A percentile compares a stretch with the other conserved stretches of the same genome.
These are phyloP conservation scores for Debaryomyces maramus DNA, from an alignment of 805 yeast species.

Conservation along the genomic window DNA sequence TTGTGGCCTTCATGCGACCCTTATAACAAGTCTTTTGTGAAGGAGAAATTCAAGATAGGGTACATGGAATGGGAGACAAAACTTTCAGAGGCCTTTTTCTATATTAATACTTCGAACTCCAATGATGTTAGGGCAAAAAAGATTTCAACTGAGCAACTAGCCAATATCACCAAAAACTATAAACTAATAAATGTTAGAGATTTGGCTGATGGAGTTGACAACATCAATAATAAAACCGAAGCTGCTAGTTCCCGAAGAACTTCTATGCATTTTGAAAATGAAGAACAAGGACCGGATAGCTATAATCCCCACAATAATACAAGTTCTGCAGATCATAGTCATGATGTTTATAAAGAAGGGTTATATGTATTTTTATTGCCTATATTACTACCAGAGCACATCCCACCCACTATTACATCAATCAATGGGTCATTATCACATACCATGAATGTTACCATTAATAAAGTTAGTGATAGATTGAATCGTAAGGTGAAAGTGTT, in stretches of 20 bases:
- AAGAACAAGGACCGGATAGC: neutral
- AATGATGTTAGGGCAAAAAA: conserved; percentile 44
- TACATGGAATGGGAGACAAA: conserved; percentile 46
- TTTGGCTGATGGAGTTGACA: conserved; percentile 18
- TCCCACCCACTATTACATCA: conserved; percentile 61
- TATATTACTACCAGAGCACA: conserved; percentile 55
- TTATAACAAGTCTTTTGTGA: conserved; percentile 41
- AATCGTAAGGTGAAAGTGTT: conserved; percentile 35
- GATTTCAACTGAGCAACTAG: conserved; percentile 45
- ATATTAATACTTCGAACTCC: conserved; percentile 38
- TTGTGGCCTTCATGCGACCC: conserved; percentile 59
- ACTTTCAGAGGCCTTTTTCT: conserved; percentile 46
- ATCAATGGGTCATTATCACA: conserved; percentile 52
- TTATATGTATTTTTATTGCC: conserved; percentile 70
- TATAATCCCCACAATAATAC: neutral
- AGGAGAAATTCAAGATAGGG: conserved; percentile 52
- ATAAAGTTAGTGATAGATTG: conserved; percentile 34
- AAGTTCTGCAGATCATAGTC: neutral
- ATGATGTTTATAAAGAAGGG: conserved; percentile 53
- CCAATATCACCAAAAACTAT: conserved; percentile 37
- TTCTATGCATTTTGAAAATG: conserved; percentile 9
- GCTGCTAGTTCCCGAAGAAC: conserved; percentile 16
- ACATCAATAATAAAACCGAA: conserved; percentile 12
- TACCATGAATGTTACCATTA: conserved; percentile 38
- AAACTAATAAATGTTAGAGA: conserved; percentile 17